Evolutionary conservation across 176 grass and related monocot species (phyloP).

Genomic region (Thalia dealbata): DNA sequence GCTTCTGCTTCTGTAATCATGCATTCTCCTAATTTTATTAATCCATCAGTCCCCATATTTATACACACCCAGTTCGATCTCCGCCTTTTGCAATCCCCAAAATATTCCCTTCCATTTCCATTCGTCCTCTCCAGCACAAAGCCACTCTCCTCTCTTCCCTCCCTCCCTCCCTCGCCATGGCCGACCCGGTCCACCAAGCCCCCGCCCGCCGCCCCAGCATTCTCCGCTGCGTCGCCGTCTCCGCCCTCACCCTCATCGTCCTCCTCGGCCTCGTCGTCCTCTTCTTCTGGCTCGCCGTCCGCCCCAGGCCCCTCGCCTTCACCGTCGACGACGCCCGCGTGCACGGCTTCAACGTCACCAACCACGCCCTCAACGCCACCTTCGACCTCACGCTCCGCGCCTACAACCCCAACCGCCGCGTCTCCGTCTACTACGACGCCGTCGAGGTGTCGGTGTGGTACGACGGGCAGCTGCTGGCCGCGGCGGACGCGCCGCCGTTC

Average conservation of each 20-base stretch:
- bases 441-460: constrained; percentile 47
- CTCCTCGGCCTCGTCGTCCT: constrained; percentile 40
- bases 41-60: neutral
- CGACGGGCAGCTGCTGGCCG: constrained; percentile 37
- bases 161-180: neutral
- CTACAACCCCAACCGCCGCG: constrained; percentile 43
- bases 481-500: constrained; percentile 44
- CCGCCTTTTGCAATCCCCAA: neutral
- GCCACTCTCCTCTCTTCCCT: neutral
- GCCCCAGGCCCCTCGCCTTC: constrained; percentile 61
- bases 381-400: constrained; percentile 64
- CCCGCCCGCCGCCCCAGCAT: constrained; percentile 14
- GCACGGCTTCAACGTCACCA: constrained; percentile 50
- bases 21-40: no score
- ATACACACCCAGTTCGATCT: neutral
- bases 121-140: neutral
- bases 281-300: constrained; percentile 64
- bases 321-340: constrained; percentile 30
- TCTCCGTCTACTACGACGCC: constrained; percentile 52
- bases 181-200: neutral
- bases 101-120: neutral
- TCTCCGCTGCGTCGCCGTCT: constrained; percentile 34
- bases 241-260: constrained; percentile 29
- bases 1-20: neutral
- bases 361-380: constrained; percentile 30